These are phyloP conservation scores for Cercospora zeina DNA, from an alignment of 2,329 filamentous ascomycete genomes.

Conservation along the genomic window DNA sequence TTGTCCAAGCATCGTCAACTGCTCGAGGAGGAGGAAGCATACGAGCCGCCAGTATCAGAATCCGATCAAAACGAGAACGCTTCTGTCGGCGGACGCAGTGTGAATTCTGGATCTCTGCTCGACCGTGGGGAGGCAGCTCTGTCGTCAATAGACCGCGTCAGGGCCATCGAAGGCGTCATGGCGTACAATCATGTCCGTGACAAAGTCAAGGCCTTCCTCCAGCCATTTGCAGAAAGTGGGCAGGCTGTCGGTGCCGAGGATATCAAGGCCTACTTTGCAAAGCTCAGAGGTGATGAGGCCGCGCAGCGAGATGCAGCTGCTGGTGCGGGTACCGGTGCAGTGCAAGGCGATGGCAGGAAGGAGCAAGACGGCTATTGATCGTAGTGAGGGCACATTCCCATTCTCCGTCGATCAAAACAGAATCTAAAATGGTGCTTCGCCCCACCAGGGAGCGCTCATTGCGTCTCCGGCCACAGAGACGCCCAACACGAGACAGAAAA, in stretches of 20 bases:
- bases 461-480: too few relatives aligned
- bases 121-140: slow-evolving; percentile 91
- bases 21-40: slow-evolving; percentile 89
- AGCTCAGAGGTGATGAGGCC: slow-evolving; percentile 82
- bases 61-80: slow-evolving; percentile 55
- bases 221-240: slow-evolving; percentile 90
- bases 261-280: slow-evolving; percentile 95
- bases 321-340: slow-evolving; percentile 32
- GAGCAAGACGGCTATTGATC: slow-evolving; percentile 46
- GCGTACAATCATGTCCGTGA: slow-evolving; percentile 96
- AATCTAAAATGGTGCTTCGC: too few relatives aligned
- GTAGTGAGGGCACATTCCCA: neutral
- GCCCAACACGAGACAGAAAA: too few relatives aligned
- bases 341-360: slow-evolving; percentile 37
- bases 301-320: slow-evolving; percentile 37
- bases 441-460: too few relatives aligned
- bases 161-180: slow-evolving; percentile 93
- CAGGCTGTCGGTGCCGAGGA: slow-evolving; percentile 88
- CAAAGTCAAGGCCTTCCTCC: slow-evolving; percentile 90
- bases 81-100: slow-evolving; percentile 45
- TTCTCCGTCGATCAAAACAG: too few relatives aligned
- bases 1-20: slow-evolving; percentile 74
- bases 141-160: slow-evolving; percentile 86
- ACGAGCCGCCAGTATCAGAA: slow-evolving; percentile 82
- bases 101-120: slow-evolving; percentile 77